Conservation (phyloP, 2,329 filamentous ascomycete species). For the Cadophora luteo-olivacea region DNA sequence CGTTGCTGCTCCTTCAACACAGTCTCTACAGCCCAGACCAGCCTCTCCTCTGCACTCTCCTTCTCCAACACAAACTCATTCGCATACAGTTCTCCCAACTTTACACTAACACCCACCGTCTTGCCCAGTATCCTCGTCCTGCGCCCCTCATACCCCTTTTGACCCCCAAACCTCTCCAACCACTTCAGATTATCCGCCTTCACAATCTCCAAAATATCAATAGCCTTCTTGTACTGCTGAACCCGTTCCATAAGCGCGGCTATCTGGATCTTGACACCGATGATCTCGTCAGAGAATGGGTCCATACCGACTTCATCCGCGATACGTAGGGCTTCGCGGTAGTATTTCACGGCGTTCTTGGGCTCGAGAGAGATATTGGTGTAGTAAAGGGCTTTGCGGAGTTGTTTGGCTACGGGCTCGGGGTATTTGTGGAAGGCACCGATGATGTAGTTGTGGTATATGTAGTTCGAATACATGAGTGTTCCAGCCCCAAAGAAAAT, state of each 20-base stretch:
- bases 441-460: slow-evolving; percentile 44
- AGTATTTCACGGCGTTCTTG: slow-evolving; percentile 80
- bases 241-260: slow-evolving; percentile 81
- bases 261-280: slow-evolving; percentile 86
- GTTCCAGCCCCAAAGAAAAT: slow-evolving; percentile 38
- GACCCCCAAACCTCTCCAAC: slow-evolving; percentile 60
- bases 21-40: slow-evolving; percentile 84
- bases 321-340: slow-evolving; percentile 77
- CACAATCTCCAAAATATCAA: slow-evolving; percentile 80
- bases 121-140: slow-evolving; percentile 75
- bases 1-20: slow-evolving; percentile 73
- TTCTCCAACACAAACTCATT: slow-evolving; percentile 76
- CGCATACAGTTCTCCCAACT: slow-evolving; percentile 84
- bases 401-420: slow-evolving; percentile 73
- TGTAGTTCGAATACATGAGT: slow-evolving; percentile 41
- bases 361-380: slow-evolving; percentile 79
- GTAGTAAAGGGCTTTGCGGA: slow-evolving; percentile 87
- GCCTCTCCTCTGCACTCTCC: slow-evolving; percentile 74
- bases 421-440: slow-evolving; percentile 63
- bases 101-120: slow-evolving; percentile 77
- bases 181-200: slow-evolving; percentile 71
- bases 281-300: slow-evolving; percentile 87
- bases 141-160: slow-evolving; percentile 50
- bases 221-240: slow-evolving; percentile 71
- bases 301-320: slow-evolving; percentile 80